Conservation (phyloP, 164 flowering plant genomes). For the Annona cherimola region DNA sequence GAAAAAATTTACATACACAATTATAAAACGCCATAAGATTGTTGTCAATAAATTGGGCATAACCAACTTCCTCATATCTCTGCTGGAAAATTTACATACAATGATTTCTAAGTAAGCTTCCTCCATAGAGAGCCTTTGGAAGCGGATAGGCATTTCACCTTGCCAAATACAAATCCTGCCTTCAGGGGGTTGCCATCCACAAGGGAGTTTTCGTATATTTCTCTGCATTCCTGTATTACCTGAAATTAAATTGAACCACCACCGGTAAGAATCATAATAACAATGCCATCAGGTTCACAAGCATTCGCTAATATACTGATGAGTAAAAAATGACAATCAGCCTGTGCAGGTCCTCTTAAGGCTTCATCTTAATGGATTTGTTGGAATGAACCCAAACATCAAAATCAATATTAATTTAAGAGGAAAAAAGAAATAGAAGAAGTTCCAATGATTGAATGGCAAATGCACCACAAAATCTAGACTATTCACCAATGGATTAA, state of each 20-base stretch:
- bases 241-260: slow-evolving; percentile 23
- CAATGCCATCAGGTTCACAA: not conserved
- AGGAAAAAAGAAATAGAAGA: too few species aligned
- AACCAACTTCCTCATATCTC: not conserved
- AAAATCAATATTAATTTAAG: too few species aligned
- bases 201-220: slow-evolving; percentile 77
- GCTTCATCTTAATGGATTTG: not conserved
- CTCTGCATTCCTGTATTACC: slow-evolving; percentile 98
- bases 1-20: too few species aligned
- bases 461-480: too few species aligned
- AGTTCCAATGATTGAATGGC: too few species aligned
- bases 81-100: not conserved
- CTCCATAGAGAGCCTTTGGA: slow-evolving; percentile 79
- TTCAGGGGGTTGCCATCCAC: slow-evolving; percentile 85
- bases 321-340: not conserved
- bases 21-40: too few species aligned
- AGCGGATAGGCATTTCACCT: slow-evolving; percentile 59
- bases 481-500: too few species aligned
- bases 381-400: too few species aligned
- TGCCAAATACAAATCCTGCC: slow-evolving; percentile 81
- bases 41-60: too few species aligned
- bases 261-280: not conserved
- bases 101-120: slow-evolving; percentile 30
- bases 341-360: not conserved
- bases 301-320: not conserved